Percentiles rank a stretch among this genome's conserved stretches.
Evolutionary conservation across 345 rosid genomes (phyloP).

Genomic region (Populus simonii): DNA sequence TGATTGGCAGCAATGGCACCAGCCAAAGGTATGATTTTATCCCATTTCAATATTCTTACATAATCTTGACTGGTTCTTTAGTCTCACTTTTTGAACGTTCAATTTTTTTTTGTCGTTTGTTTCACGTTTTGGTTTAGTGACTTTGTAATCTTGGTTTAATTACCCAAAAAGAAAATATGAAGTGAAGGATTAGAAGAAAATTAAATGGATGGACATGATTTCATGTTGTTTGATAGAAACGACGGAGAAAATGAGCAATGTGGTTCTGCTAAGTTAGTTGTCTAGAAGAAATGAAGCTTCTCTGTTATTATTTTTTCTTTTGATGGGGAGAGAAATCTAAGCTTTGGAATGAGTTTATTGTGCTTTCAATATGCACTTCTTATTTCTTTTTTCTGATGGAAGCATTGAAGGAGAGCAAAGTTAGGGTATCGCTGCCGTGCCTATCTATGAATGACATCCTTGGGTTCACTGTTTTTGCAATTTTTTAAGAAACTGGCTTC

Average conservation of each 20-base stretch:
- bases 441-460: neutral
- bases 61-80: neutral
- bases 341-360: neutral
- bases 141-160: neutral
- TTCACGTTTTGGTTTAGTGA: neutral
- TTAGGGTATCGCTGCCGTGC: neutral
- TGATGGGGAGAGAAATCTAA: neutral
- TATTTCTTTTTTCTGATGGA: neutral
- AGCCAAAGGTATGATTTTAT: constrained; percentile 16
- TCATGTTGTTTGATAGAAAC: neutral
- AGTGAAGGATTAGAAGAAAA: neutral
- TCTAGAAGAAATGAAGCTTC: neutral
- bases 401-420: neutral
- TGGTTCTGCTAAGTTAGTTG: neutral
- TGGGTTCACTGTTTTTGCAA: too few relatives aligned
- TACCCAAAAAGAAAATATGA: neutral
- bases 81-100: too few relatives aligned
- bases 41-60: neutral
- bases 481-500: neutral
- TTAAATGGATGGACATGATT: neutral
- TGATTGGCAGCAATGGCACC: constrained; percentile 19
- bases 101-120: neutral
- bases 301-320: neutral
- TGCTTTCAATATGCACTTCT: neutral
- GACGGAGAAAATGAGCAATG: neutral